Conservation (phyloP, 441 rosid genomes). For the Viola pubescens region DNA sequence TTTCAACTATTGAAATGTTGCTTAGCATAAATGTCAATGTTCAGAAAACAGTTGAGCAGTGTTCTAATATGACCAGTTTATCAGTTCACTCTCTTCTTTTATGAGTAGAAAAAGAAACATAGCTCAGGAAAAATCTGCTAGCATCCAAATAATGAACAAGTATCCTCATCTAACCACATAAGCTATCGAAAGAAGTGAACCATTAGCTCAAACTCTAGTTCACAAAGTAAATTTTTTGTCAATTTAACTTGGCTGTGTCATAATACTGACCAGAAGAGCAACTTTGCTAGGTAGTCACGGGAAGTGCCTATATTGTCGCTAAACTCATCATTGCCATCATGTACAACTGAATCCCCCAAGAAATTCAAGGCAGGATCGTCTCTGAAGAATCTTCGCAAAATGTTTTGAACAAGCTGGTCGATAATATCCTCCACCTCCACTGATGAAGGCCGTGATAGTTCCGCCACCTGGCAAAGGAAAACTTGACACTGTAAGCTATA, state of each 20-base stretch:
- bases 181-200: too few species aligned
- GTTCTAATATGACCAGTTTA: too few species aligned
- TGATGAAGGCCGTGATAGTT: slow-evolving; percentile 72
- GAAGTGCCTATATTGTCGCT: slow-evolving; percentile 44
- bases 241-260: neutral
- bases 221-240: too few species aligned
- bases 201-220: too few species aligned
- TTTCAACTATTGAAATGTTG: too few species aligned
- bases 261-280: slow-evolving; percentile 64
- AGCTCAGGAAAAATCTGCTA: too few species aligned
- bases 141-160: too few species aligned
- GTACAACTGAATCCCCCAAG: slow-evolving; percentile 25
- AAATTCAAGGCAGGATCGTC: slow-evolving; percentile 28
- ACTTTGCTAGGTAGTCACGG: slow-evolving; percentile 75
- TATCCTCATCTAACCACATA: too few species aligned
- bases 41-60: too few species aligned
- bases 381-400: slow-evolving; percentile 37
- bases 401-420: slow-evolving; percentile 62
- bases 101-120: too few species aligned
- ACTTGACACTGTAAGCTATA: neutral
- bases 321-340: slow-evolving; percentile 32
- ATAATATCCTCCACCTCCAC: slow-evolving; percentile 73
- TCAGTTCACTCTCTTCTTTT: too few species aligned
- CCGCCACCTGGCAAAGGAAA: slow-evolving; percentile 40
- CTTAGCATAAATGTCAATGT: too few species aligned